Evolutionary conservation across 441 rosid genomes (phyloP), one percentile per base, ranked within the genome.

Genomic region (Adansonia madagascariensis): DNA sequence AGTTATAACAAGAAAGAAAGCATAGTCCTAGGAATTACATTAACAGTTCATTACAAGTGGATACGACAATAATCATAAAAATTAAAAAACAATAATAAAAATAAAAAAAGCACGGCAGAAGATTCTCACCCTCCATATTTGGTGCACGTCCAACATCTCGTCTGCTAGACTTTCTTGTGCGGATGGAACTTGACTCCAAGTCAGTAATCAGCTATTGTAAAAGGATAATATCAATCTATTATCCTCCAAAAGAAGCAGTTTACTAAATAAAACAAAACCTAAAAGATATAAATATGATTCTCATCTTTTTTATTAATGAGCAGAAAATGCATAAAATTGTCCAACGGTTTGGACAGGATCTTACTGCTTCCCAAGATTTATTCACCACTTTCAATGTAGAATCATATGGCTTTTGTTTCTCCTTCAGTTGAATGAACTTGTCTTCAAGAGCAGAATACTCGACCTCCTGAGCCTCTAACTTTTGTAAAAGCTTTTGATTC

Each of bases 401-500:
- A 82, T 78, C 81, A 80, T 89, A 87, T 6, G 91, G 88, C 81
- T 81, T 77, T 65, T 91, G 98, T 82, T 89, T 89, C 80, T 84
- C 94, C 86, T 82, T 87, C 83, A 91, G 84, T 63, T 77, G 87
- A 71, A 86, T 76, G 75, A 88, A 84, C 80, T 77, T 90, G 77
- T 84, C 89, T 83, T 90, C 93, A 75, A 93, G 87, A 24, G 84
- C 87, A 77, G 84, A 85, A 81, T 79, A 83, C 83, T 94, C 98
- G 17, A 89, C 82, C 87, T 93, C 92, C 82, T 92, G 98, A 63
- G 90, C 89, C 86, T 94, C 99, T 82, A 94, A 72, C 78, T 90
- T 93, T 80, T 94, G 94, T 47, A 89, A 78, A 69, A 97, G 91
- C 94, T 97, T 91, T 66, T 91, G 92, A 82, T 97, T 97, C 83